Conservation (phyloP, 2,329 filamentous ascomycete species). For the Diaporthe sp. region DNA sequence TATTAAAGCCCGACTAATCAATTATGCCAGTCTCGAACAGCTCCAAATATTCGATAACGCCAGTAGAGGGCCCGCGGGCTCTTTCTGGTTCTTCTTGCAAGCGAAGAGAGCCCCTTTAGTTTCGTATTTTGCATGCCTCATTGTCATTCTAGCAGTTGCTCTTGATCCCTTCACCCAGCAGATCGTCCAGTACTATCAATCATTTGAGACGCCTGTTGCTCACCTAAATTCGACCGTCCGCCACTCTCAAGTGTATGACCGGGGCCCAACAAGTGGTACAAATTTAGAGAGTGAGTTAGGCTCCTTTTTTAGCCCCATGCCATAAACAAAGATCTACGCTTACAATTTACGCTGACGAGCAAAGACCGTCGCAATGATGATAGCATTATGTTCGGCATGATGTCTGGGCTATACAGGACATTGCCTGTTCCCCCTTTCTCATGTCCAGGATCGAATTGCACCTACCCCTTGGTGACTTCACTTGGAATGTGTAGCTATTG, state of each 20-base stretch:
- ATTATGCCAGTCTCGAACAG: not conserved
- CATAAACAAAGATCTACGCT: not conserved
- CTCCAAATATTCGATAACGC: not conserved
- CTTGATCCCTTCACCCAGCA: conserved; percentile 9
- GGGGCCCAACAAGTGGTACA: not conserved
- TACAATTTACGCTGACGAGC: not conserved
- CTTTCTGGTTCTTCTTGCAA: not conserved
- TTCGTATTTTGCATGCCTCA: not conserved
- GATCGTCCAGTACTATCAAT: not conserved
- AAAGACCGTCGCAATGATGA: not conserved
- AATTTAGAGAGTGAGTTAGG: not conserved
- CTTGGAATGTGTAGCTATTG: not conserved
- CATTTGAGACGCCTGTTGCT: not conserved
- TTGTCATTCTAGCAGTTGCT: not conserved
- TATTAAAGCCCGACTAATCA: not conserved
- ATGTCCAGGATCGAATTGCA: not conserved
- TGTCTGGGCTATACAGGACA: not conserved
- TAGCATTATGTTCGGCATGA: not conserved
- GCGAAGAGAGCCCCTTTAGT: not conserved
- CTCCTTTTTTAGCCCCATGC: not conserved
- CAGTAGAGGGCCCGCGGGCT: not conserved
- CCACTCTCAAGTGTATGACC: not conserved
- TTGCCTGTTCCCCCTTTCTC: not conserved
- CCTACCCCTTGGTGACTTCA: not conserved
- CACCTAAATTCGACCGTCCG: not conserved